Evolutionary conservation across 768 basidiomycete species (phyloP).

Genomic region (Fibroporia radiculosa): DNA sequence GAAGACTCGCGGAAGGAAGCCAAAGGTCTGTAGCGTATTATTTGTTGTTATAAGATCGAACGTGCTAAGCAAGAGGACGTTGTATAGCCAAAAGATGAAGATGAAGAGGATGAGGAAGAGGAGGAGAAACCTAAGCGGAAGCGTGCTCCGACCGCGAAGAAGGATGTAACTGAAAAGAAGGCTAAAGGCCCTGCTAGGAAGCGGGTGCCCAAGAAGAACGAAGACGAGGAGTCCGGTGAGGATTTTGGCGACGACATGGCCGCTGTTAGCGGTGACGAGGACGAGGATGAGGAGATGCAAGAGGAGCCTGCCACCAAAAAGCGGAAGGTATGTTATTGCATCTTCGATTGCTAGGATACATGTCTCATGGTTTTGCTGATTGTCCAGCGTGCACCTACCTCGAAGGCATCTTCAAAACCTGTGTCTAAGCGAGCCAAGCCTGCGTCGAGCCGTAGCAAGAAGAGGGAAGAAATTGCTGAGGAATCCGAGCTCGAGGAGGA

Average conservation of each 20-base stretch:
- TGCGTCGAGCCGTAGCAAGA: slow-evolving; percentile 16
- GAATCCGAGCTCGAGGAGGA: slow-evolving; percentile 18
- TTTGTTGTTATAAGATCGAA: not conserved
- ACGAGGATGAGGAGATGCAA: slow-evolving; percentile 38
- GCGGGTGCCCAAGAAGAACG: slow-evolving; percentile 32
- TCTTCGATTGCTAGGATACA: not conserved
- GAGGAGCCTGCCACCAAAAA: slow-evolving; percentile 43
- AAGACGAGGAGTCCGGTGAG: slow-evolving; percentile 36
- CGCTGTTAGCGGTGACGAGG: slow-evolving; percentile 34
- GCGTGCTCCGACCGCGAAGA: slow-evolving; percentile 30
- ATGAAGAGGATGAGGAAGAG: slow-evolving; percentile 24
- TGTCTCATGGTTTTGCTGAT: not conserved
- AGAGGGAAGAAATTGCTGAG: slow-evolving; percentile 14
- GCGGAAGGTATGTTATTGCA: slow-evolving; percentile 49
- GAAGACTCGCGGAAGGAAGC: slow-evolving; percentile 20
- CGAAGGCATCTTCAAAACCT: slow-evolving; percentile 15
- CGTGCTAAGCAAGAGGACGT: not conserved
- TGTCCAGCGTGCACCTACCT: slow-evolving; percentile 16
- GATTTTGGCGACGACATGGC: slow-evolving; percentile 39
- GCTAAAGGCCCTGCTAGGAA: slow-evolving; percentile 42
- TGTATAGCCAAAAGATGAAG: slow-evolving; percentile 9
- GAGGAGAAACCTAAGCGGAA: slow-evolving; percentile 52
- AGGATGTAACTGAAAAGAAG: slow-evolving; percentile 31
- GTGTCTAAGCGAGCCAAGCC: slow-evolving; percentile 17
- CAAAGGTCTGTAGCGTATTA: slow-evolving; percentile 17